phyloP scores from a whole-genome alignment of 2,329 filamentous ascomycete genomes.

The Alternaria alternata region DNA sequence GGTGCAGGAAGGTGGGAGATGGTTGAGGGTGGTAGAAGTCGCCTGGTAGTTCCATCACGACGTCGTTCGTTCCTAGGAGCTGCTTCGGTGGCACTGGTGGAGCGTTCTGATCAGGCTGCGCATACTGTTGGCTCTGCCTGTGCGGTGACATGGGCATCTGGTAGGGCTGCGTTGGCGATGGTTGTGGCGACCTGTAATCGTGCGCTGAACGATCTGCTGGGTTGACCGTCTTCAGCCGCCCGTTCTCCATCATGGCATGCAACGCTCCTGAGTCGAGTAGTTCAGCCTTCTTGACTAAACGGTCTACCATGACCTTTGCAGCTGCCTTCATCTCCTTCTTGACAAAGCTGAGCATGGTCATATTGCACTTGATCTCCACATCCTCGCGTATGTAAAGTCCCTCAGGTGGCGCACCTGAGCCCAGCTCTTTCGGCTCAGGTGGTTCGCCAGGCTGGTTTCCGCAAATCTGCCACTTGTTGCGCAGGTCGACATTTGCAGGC shows the following conservation, averaged over 20 bases:
- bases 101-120: constrained; percentile 20
- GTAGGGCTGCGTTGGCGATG: constrained; percentile 38
- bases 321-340: constrained; percentile 72
- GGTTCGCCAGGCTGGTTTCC: constrained; percentile 75
- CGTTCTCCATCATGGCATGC: constrained; percentile 72
- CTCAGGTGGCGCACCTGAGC: constrained; percentile 69
- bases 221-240: constrained; percentile 67
- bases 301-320: constrained; percentile 71
- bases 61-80: constrained; percentile 37
- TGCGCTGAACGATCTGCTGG: constrained; percentile 49
- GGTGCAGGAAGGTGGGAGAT: constrained; percentile 38
- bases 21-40: constrained; percentile 50
- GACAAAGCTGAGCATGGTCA: constrained; percentile 70
- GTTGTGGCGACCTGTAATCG: constrained; percentile 26
- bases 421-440: constrained; percentile 68
- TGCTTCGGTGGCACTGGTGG: constrained; percentile 28
- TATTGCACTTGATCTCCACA: constrained; percentile 74
- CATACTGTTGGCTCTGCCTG: constrained; percentile 9
- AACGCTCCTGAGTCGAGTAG: constrained; percentile 71
- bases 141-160: constrained; percentile 39
- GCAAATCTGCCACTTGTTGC: constrained; percentile 72
- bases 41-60: constrained; percentile 55
- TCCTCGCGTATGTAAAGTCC: constrained; percentile 75
- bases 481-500: constrained; percentile 71
- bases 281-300: constrained; percentile 76